Evolutionary conservation across 768 basidiomycete genomes (phyloP).

Genomic region (Sutorius australiensis): DNA sequence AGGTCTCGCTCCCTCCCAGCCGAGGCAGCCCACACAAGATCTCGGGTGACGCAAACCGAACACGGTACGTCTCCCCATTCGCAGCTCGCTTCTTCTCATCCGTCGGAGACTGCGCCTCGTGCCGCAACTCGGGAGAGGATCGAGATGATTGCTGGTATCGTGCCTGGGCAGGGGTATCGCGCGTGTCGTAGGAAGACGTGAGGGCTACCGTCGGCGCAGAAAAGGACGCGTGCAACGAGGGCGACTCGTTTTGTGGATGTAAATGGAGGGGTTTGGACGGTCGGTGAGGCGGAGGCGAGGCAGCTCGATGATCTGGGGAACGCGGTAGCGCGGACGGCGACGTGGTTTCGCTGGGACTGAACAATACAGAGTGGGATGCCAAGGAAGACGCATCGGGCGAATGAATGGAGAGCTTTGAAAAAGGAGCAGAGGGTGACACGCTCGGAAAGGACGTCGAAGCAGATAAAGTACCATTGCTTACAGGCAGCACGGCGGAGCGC

Average conservation of each 20-base stretch:
- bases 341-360: constrained; percentile 6
- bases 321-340: not conserved
- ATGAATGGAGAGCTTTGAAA: constrained; percentile 51
- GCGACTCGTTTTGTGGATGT: constrained; percentile 22
- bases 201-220: constrained; percentile 8
- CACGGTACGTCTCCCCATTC: constrained; percentile 20
- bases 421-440: constrained; percentile 45
- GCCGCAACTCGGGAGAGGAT: constrained; percentile 13
- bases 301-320: constrained; percentile 1
- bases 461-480: not conserved
- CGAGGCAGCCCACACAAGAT: constrained; percentile 14
- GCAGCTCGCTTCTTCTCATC: constrained; percentile 10
- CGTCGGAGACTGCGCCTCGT: not conserved
- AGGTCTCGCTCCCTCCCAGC: constrained; percentile 2
- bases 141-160: constrained; percentile 16
- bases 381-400: constrained; percentile 27
- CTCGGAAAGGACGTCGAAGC: constrained; percentile 3
- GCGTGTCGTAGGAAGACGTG: constrained; percentile 10
- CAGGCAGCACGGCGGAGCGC: not conserved
- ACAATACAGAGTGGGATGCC: constrained; percentile 9
- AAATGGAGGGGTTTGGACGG: constrained; percentile 29
- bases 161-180: constrained; percentile 25
- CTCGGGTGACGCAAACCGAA: constrained; percentile 34
- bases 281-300: constrained; percentile 13
- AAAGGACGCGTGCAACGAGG: not conserved